Conservation (phyloP, 768 basidiomycete genomes). For the Pholiota conissans region DNA sequence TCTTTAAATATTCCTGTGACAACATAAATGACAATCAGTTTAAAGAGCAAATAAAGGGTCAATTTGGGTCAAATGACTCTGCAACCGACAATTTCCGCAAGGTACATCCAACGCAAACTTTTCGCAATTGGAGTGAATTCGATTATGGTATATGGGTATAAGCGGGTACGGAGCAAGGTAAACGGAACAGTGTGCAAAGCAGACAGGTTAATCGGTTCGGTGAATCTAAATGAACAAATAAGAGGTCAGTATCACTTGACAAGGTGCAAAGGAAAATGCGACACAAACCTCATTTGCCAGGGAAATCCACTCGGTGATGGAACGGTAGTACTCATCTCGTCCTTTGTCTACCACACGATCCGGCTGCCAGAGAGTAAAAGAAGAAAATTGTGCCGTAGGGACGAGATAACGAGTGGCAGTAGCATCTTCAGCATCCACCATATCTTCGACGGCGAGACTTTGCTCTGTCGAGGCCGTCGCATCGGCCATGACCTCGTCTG, state of each 20-base stretch:
- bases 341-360: conserved; percentile 71
- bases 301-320: conserved; percentile 70
- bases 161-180: too few relatives aligned
- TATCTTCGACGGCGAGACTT: background rate
- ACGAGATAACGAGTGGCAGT: conserved; percentile 35
- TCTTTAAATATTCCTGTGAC: too few relatives aligned
- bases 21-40: too few relatives aligned
- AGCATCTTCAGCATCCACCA: background rate
- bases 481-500: conserved; percentile 18
- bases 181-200: too few relatives aligned
- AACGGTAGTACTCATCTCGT: conserved; percentile 69
- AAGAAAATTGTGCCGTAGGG: conserved; percentile 57
- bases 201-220: background rate
- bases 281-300: conserved; percentile 57
- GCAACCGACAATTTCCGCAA: too few relatives aligned
- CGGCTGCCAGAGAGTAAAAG: conserved; percentile 74
- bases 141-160: too few relatives aligned
- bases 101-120: too few relatives aligned
- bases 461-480: background rate
- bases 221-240: too few relatives aligned
- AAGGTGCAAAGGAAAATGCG: background rate
- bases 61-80: too few relatives aligned
- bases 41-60: too few relatives aligned
- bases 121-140: too few relatives aligned
- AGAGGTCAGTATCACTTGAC: background rate